Evolutionary conservation across 495 filamentous ascomycete genomes (phyloP), one percentile per base, ranked within the genome.

Genomic region (Collariella sp.): DNA sequence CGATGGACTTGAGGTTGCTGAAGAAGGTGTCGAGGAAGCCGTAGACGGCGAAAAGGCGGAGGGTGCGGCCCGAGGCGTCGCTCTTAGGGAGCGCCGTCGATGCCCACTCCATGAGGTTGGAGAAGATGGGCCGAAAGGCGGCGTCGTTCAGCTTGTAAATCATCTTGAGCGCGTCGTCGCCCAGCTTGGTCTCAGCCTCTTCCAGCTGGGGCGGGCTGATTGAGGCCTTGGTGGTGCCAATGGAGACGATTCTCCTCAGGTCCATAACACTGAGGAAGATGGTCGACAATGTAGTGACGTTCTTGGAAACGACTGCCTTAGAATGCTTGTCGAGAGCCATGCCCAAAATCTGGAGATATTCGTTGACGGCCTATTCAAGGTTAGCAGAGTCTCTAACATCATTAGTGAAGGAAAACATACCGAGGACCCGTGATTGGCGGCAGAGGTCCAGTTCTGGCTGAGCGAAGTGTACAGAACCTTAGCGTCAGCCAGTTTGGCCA

Each of bases 61-160:
- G 67, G 9, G 75, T 62, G 41, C 68, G 76, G 33, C 78, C 81
- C 29, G 71, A 57, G 2, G 58, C 62, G 54, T 89, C 84, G 51
- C 78, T 78, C 70, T 83, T 86, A 20, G 83, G 70, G n/a, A 76
- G 70, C 52, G 54, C 72, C 53, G 54, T 70, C 63, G 20, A 71
- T 0, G 86, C 80, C 89, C 89, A 95, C 31, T 95, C 89, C 20
- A 91, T 74, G 6, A 96, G 69, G 50, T 82, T 80, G 15, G 80
- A 76, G 67, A 97, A 97, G 47, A 97, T 82, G 0, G 93, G 93
- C n/a, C 91, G 80, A 80, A 97, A 98, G 16, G 86, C 81, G n/a
- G 85, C 81, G 68, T 98, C 94, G 69, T 96, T 97, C 19, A 97
- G 78, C 76, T 96, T 96, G 72, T 94, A 87, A 46, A 93, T 86